Conservation (phyloP, 495 filamentous ascomycete genomes). For the Podospora pseudocomata region DNA sequence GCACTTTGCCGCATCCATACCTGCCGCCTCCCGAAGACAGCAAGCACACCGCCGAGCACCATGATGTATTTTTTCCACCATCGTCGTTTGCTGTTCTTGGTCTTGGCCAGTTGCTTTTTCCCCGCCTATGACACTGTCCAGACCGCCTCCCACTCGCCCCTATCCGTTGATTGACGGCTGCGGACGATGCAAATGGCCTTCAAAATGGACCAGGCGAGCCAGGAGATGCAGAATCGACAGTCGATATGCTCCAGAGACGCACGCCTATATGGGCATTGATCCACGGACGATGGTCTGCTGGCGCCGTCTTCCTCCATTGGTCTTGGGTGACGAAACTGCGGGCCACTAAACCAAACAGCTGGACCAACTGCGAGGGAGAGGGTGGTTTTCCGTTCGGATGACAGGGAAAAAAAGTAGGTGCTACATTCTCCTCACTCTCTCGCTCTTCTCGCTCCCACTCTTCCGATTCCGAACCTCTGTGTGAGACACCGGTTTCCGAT, state of each 20-base stretch:
- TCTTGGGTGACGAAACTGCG: constrained; percentile 2
- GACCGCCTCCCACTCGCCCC: background rate
- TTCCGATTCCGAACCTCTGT: constrained; percentile 3
- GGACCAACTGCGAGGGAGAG: constrained; percentile 1
- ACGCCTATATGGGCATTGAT: background rate
- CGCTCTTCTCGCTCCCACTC: background rate
- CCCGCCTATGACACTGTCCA: background rate
- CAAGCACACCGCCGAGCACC: background rate
- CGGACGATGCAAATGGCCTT: background rate
- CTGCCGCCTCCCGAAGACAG: background rate
- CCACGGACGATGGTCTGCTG: background rate
- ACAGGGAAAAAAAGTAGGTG: background rate
- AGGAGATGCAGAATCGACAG: background rate
- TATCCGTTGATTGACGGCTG: background rate
- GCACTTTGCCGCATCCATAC: background rate
- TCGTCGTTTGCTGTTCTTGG: background rate
- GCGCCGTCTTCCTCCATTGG: constrained; percentile 5
- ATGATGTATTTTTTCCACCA: background rate
- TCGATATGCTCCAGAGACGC: background rate
- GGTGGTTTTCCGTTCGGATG: background rate
- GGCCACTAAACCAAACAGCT: constrained; percentile 5
- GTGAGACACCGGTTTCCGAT: constrained; percentile 3
- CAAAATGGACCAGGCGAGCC: background rate
- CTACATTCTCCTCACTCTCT: background rate
- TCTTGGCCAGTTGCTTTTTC: background rate